Conservation (phyloP, 805 yeast genomes). For the Schwanniomyces pseudopolymorphus region DNA sequence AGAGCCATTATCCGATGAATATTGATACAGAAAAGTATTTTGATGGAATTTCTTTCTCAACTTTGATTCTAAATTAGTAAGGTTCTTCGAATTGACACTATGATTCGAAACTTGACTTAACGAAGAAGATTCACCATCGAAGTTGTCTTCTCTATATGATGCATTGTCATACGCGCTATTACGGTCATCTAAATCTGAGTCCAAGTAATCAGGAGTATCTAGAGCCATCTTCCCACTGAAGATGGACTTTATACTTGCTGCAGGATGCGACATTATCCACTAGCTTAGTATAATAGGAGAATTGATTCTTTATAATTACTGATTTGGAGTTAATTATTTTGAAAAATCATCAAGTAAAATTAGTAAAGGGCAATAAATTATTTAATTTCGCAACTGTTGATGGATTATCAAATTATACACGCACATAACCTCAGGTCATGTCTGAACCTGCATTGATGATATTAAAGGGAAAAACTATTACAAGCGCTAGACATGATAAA, state of each 20-base stretch:
- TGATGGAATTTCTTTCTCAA: not conserved
- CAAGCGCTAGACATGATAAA: not conserved
- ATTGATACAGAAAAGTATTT: not conserved
- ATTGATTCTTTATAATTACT: not conserved
- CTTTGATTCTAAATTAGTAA: constrained; percentile 9
- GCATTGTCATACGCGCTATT: not conserved
- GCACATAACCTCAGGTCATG: constrained; percentile 1
- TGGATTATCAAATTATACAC: not conserved
- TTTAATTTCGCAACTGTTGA: not conserved
- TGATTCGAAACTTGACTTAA: constrained; percentile 15
- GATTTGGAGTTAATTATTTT: not conserved
- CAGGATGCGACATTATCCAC: constrained; percentile 38
- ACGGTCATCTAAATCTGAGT: constrained; percentile 6
- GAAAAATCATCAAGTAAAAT: not conserved
- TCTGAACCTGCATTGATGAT: not conserved
- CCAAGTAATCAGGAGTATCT: constrained; percentile 24
- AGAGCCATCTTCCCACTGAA: constrained; percentile 33
- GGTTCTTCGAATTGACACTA: constrained; percentile 19
- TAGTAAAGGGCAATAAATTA: not conserved
- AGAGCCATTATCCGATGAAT: constrained; percentile 21
- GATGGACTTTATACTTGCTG: constrained; percentile 40
- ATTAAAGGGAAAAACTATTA: not conserved
- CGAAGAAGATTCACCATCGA: constrained; percentile 14
- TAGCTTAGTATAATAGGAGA: not conserved
- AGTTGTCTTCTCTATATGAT: constrained; percentile 4